Percentiles rank a stretch among this genome's conserved stretches.
Conservation (phyloP, 225 moss, liverwort and hornwort genomes). For the Climacium dendroides region DNA sequence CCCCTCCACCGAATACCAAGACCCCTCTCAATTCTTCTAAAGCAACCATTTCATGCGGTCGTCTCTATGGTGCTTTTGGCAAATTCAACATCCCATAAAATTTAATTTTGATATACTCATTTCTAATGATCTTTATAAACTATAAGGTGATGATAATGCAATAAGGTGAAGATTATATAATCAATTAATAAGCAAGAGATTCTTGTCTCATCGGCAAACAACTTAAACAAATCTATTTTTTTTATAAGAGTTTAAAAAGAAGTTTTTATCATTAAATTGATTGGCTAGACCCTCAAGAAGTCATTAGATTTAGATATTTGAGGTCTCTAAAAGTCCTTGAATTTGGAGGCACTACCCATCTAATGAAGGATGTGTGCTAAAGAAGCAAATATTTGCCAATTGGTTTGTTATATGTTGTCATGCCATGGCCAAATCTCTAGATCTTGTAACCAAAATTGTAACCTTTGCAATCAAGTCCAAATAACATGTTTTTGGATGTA, state of each 20-base stretch:
- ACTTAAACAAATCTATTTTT: not conserved
- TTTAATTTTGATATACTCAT: not conserved
- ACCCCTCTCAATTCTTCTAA: conserved; percentile 4
- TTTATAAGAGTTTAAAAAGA: not conserved
- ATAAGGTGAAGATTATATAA: too few species aligned
- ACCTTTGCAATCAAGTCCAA: not conserved
- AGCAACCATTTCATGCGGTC: not conserved
- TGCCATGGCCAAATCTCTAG: accelerated
- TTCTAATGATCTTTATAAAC: not conserved
- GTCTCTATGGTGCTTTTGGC: conserved; percentile 1
- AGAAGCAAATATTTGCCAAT: not conserved
- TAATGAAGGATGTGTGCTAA: not conserved
- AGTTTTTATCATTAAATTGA: not conserved
- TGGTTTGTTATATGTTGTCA: not conserved
- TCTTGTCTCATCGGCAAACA: not conserved
- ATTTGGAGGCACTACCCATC: not conserved
- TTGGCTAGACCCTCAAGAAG: not conserved
- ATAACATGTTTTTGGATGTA: not conserved
- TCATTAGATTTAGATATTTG: accelerated
- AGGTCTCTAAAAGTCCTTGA: not conserved
- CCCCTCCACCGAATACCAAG: not conserved
- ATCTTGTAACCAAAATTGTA: not conserved
- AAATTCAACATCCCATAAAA: not conserved
- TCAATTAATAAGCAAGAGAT: not conserved
- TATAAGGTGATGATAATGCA: not conserved